phyloP scores from a whole-genome alignment of 2,329 filamentous ascomycete genomes.

The Sclerotinia nivalis region DNA sequence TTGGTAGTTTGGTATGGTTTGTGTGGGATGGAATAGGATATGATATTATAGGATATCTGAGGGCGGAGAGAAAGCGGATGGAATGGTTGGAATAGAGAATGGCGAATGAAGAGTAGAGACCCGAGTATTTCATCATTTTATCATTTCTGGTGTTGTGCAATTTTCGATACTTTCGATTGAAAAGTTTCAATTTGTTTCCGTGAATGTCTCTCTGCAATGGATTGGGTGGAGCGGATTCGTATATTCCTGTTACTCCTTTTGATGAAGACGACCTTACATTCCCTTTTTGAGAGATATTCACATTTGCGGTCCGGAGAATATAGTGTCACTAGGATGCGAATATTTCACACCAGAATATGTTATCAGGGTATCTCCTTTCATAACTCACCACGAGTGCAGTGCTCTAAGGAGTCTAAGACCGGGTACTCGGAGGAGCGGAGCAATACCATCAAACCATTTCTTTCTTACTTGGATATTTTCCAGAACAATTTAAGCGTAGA shows the following conservation, averaged over 20 bases:
- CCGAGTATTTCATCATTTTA: neutral
- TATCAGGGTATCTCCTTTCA: neutral
- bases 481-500: too few species aligned
- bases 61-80: neutral
- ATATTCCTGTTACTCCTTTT: neutral
- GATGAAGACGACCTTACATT: neutral
- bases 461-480: too few species aligned
- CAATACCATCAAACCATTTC: neutral
- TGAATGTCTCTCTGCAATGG: neutral
- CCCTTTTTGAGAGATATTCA: neutral
- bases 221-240: neutral
- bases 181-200: neutral
- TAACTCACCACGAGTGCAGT: neutral
- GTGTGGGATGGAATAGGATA: too few species aligned
- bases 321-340: too few species aligned
- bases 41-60: too few species aligned
- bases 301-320: neutral
- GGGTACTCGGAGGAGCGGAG: neutral
- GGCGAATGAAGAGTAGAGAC: neutral
- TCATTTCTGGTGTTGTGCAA: fast-evolving
- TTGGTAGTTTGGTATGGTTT: neutral
- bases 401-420: neutral
- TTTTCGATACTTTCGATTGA: too few species aligned
- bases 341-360: neutral
- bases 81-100: neutral